A percentile compares a stretch with the other conserved stretches of the same genome.
Conservation (phyloP, 2,329 filamentous ascomycete genomes). For the Immersiporthe knoxdaviesiana region DNA sequence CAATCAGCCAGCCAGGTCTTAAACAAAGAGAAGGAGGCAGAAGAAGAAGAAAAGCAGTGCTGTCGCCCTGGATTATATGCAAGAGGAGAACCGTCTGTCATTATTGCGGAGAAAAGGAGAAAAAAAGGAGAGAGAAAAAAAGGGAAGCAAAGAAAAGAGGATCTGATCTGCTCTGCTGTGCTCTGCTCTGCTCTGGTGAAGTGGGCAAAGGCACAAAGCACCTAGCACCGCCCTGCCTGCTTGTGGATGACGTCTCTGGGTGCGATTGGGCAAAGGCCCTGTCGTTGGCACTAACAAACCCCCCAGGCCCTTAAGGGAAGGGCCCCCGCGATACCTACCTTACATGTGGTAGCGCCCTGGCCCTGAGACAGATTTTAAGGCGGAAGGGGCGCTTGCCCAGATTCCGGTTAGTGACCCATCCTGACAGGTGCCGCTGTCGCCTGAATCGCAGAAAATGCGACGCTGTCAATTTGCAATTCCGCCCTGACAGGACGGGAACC, state of each 20-base stretch:
- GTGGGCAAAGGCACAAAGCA: not conserved
- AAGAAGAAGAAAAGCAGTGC: not conserved
- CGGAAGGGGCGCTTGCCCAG: conserved; percentile 18
- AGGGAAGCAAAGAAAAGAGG: not conserved
- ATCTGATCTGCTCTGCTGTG: not conserved
- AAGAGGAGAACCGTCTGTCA: conserved; percentile 5
- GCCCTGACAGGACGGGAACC: not conserved
- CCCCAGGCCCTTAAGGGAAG: not conserved
- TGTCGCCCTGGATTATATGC: not conserved
- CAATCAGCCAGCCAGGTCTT: not conserved
- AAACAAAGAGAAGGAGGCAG: not conserved
- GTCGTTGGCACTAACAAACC: not conserved
- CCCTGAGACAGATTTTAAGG: conserved; percentile 13
- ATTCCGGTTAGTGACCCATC: not conserved
- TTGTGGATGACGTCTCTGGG: conserved; percentile 20
- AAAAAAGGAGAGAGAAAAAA: too few relatives aligned
- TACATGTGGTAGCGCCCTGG: not conserved
- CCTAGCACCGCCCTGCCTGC: not conserved
- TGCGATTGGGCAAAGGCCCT: not conserved
- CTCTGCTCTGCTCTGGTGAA: not conserved
- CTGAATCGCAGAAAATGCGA: conserved; percentile 12
- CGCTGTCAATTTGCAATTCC: not conserved
- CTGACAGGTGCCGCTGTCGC: not conserved
- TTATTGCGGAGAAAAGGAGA: not conserved
- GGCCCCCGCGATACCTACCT: conserved; percentile 4